phyloP scores from a whole-genome alignment of 2,329 filamentous ascomycete genomes.

The Paramyrothecium sp. region DNA sequence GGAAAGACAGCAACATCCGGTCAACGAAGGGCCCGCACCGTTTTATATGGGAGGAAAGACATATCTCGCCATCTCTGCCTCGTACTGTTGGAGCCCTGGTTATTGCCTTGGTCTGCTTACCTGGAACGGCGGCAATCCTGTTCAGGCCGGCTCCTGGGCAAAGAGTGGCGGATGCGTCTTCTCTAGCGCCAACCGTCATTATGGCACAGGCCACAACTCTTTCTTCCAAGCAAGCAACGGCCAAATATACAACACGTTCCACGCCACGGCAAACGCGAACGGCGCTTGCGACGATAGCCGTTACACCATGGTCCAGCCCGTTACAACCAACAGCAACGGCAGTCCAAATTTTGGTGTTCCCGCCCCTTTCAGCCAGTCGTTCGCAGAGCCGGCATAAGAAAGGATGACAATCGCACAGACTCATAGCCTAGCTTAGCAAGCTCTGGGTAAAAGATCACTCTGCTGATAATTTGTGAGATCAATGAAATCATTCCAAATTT shows the following conservation, averaged over 20 bases:
- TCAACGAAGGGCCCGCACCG: conserved; percentile 53
- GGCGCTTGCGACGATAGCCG: conserved; percentile 50
- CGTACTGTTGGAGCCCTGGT: conserved; percentile 51
- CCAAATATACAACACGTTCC: conserved; percentile 54
- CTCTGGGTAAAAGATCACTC: neutral
- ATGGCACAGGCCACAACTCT: conserved; percentile 53
- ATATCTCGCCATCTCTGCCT: conserved; percentile 50
- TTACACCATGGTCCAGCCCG: conserved; percentile 49
- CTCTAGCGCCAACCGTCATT: conserved; percentile 51
- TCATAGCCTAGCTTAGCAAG: neutral
- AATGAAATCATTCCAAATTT: neutral
- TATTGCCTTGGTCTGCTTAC: conserved; percentile 53
- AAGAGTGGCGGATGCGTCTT: conserved; percentile 49
- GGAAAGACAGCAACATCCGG: conserved; percentile 45
- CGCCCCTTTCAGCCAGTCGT: neutral
- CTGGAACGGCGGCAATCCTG: conserved; percentile 48
- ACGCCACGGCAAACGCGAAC: conserved; percentile 44
- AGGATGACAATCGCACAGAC: neutral
- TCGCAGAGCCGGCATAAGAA: conserved; percentile 6
- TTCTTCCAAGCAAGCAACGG: conserved; percentile 53
- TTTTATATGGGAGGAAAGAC: conserved; percentile 50
- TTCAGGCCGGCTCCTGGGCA: conserved; percentile 39
- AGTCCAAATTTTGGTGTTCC: conserved; percentile 45
- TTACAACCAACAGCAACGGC: conserved; percentile 46
- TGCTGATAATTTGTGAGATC: neutral